These are phyloP conservation scores for Proliferodiscus dingleyae DNA, from an alignment of 2,329 filamentous ascomycete species.

Conservation along the genomic window DNA sequence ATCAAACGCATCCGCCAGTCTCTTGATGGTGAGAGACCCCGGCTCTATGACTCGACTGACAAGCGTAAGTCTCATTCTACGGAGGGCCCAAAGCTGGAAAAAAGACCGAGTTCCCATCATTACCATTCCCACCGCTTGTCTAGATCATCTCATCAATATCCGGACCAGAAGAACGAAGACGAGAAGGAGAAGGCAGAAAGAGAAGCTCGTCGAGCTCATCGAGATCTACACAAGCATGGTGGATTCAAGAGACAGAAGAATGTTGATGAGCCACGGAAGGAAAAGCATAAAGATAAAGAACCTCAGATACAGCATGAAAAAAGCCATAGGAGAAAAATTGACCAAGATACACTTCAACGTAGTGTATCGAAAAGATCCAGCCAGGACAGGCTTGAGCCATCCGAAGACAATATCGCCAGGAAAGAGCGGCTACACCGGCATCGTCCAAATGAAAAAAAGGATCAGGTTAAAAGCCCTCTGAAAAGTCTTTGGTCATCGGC, in stretches of 20 bases:
- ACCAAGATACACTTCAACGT: constrained; percentile 15
- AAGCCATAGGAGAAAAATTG: constrained; percentile 18
- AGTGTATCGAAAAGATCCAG: not conserved
- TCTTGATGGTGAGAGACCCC: not conserved
- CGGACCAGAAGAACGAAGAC: constrained; percentile 15
- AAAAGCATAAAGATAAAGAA: constrained; percentile 24
- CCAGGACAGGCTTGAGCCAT: not conserved
- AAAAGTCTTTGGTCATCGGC: constrained; percentile 16
- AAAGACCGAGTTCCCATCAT: constrained; percentile 2
- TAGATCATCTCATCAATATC: constrained; percentile 5
- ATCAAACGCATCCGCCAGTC: not conserved
- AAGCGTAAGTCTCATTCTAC: constrained; percentile 4
- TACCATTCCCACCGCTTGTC: constrained; percentile 14
- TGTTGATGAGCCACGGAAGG: constrained; percentile 16
- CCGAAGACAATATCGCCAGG: not conserved
- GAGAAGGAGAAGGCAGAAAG: constrained; percentile 22
- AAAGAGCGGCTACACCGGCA: constrained; percentile 16
- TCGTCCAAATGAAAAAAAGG: constrained; percentile 14
- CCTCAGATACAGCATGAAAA: constrained; percentile 19
- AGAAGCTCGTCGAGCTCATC: constrained; percentile 20
- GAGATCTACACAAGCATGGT: constrained; percentile 22
- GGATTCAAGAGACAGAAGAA: constrained; percentile 20
- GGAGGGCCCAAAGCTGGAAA: not conserved
- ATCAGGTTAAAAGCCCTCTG: constrained; percentile 15
- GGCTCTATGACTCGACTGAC: not conserved